These are phyloP conservation scores for Paraphoma chrysanthemicola DNA, from an alignment of 2,329 filamentous ascomycete species.

Conservation along the genomic window DNA sequence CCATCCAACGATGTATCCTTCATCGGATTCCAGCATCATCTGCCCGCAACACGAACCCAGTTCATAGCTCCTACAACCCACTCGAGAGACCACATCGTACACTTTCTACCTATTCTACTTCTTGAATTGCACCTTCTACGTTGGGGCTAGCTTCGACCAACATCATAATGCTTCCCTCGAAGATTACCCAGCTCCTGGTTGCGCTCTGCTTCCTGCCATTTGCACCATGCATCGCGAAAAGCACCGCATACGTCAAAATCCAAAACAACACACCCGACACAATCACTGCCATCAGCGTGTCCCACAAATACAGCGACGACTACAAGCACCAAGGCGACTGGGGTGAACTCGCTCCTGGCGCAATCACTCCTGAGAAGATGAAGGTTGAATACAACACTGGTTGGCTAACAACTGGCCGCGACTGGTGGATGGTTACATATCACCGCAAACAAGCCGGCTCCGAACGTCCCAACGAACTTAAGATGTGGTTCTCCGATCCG, in stretches of 20 bases:
- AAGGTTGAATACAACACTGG: conserved; percentile 14
- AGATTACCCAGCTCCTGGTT: background rate
- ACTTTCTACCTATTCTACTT: background rate
- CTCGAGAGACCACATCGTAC: background rate
- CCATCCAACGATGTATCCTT: background rate
- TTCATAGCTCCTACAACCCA: too few relatives aligned
- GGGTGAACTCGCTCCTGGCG: background rate
- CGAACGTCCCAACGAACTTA: conserved; percentile 3
- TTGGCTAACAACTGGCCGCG: conserved; percentile 6
- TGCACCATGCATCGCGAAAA: conserved; percentile 9
- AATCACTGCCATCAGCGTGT: conserved; percentile 9
- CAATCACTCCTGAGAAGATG: background rate
- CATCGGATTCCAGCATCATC: too few relatives aligned
- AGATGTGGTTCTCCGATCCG: conserved; percentile 11
- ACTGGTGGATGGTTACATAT: conserved; percentile 16
- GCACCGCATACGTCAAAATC: conserved; percentile 9
- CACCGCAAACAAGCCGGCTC: conserved; percentile 5
- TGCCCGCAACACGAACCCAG: background rate
- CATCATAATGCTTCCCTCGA: background rate
- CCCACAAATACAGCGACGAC: conserved; percentile 14
- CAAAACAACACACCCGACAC: conserved; percentile 15
- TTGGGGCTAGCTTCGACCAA: background rate
- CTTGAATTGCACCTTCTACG: background rate
- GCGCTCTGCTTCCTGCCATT: conserved; percentile 4
- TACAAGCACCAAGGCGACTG: conserved; percentile 10